Evolutionary conservation across 2,329 filamentous ascomycete species (phyloP).

Genomic region (Xylogone sp.): DNA sequence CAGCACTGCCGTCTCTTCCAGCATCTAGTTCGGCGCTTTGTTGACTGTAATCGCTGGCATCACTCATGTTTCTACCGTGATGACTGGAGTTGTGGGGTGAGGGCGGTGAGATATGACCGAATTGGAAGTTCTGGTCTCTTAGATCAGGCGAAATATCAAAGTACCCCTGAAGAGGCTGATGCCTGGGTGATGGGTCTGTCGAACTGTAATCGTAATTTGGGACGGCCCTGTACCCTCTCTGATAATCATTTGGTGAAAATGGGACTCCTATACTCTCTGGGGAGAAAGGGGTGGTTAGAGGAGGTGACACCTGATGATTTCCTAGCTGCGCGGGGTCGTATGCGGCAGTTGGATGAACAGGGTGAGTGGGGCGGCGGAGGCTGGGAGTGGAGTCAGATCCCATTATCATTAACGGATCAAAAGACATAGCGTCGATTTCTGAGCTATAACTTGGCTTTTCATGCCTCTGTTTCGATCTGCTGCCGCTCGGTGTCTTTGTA

Average conservation of each 20-base stretch:
- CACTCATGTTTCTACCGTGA: constrained; percentile 20
- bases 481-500: constrained; percentile 14
- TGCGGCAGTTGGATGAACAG: constrained; percentile 8
- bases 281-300: constrained; percentile 13
- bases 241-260: constrained; percentile 7
- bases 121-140: constrained; percentile 9
- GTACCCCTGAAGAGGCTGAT: constrained; percentile 13
- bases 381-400: constrained; percentile 13
- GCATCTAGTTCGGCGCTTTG: constrained; percentile 18
- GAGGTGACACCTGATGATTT: constrained; percentile 17
- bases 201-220: constrained; percentile 14
- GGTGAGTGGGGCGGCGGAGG: constrained; percentile 10
- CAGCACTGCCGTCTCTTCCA: constrained; percentile 6
- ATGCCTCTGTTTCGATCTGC: constrained; percentile 7
- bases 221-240: constrained; percentile 17
- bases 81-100: constrained; percentile 12
- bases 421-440: constrained; percentile 17
- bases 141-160: constrained; percentile 14
- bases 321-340: constrained; percentile 12
- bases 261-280: constrained; percentile 9
- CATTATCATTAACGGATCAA: constrained; percentile 25
- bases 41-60: constrained; percentile 15
- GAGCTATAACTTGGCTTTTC: constrained; percentile 9
- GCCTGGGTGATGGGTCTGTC: constrained; percentile 11
- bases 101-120: constrained; percentile 7